Base-by-base conservation (phyloP, 176 grass and related monocot genomes). In the Raddia distichophylla region DNA sequence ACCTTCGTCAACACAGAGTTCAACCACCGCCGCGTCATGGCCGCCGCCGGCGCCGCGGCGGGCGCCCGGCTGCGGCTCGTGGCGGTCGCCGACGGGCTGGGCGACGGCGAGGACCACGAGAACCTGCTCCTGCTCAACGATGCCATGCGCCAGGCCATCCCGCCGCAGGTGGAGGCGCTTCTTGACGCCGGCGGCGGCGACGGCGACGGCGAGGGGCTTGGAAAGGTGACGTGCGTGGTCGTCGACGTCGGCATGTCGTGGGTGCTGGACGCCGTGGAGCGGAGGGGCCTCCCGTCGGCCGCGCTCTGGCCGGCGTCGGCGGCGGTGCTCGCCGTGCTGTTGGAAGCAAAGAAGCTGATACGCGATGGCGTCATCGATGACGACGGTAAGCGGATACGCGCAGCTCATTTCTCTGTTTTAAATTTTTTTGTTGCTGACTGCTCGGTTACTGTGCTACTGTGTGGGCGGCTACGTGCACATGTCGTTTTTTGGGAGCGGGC, bases 311-410 rank as follows among this genome's bases (percentile, higher is more conserved):
- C 82, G 8, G 73, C 73, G 8, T 80, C 82, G 0, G 77, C 90
- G 60, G 81, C 46, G 0, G 17, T 59, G 47, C 47, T 86, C 14
- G 63, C 68, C 0, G 69, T 58, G 4, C 33, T 82, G 2, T 0
- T 86, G 6, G 64, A 69, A 0, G 80, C 86, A 51, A 19, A 76
- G 16, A 77, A 64, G 10, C 74, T 91, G 13, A 77, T 88, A 10
- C 50, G 47, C 5, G 82, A 84, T 53, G 86, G 90, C 34, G 82
- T 88, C 73, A 88, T 88, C 49, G 78, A 88, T 80, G 90, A 55
- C 66, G 68, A 91, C 17, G 90, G 90, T 91, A 67, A 9, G 54
- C 40, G 1, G 4, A 32, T 15, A 34, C 34, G 57, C 27, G 1
- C 32, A 37, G 10, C 61, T 64, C 13, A 22, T 37, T 64, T 64